Percentiles rank a stretch among this genome's conserved stretches.
Evolutionary conservation across 345 rosid species (phyloP).

Genomic region (Mercurialis annua): DNA sequence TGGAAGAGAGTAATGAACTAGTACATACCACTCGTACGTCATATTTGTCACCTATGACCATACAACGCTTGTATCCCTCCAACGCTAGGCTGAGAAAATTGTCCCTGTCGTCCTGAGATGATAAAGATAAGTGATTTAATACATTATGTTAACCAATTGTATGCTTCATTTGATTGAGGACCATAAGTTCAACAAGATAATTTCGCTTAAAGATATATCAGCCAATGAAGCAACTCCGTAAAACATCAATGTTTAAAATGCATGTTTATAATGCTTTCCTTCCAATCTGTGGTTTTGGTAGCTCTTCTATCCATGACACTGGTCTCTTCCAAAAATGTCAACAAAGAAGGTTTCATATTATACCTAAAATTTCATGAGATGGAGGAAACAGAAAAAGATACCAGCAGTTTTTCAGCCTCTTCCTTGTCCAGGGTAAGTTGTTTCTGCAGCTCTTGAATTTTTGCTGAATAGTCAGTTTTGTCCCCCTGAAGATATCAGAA

Average conservation of each 20-base stretch:
- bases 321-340: not conserved
- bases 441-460: constrained; percentile 83
- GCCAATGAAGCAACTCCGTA: not conserved
- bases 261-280: not conserved
- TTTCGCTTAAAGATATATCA: not conserved
- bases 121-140: constrained; percentile 16
- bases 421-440: constrained; percentile 85
- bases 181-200: not conserved
- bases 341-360: not conserved
- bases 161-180: not conserved
- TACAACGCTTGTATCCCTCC: constrained; percentile 86
- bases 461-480: constrained; percentile 63
- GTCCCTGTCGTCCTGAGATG: constrained; percentile 77
- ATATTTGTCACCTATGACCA: constrained; percentile 86
- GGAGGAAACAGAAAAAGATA: constrained; percentile 15
- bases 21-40: constrained; percentile 87
- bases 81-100: constrained; percentile 81
- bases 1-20: constrained; percentile 5
- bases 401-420: constrained; percentile 85
- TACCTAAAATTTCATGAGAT: not conserved
- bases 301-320: not conserved
- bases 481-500: constrained; percentile 49
- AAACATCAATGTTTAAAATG: constrained; percentile 1
- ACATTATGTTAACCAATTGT: not conserved
- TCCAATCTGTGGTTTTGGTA: not conserved